phyloP scores from a whole-genome alignment of 163 green algal genomes.

The Smithsoniella earleae region DNA sequence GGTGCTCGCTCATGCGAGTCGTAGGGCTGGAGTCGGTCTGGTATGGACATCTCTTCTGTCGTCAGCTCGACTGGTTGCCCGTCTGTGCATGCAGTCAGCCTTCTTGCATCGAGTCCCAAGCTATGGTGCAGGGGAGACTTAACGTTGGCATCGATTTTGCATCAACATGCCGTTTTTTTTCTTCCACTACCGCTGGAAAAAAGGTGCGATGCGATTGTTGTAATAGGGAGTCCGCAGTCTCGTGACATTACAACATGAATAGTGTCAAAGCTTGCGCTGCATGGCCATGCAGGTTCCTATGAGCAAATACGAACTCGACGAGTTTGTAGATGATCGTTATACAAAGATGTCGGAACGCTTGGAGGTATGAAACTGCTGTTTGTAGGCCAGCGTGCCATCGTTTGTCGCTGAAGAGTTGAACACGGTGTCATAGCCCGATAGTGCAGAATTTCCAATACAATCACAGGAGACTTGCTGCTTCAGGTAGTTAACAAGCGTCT shows the following conservation, averaged over 20 bases:
- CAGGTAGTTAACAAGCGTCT: slow-evolving; percentile 75
- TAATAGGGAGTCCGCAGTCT: neutral
- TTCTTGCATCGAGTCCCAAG: neutral
- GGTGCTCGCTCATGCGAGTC: slow-evolving; percentile 7
- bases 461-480: neutral
- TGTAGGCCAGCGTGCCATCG: neutral
- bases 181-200: no score
- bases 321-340: slow-evolving; percentile 81
- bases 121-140: neutral
- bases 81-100: no score
- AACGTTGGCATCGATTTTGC: neutral
- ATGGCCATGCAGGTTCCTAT: slow-evolving; percentile 56
- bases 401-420: neutral
- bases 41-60: neutral
- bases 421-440: neutral
- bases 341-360: slow-evolving; percentile 69
- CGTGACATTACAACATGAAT: neutral
- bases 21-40: neutral
- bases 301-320: slow-evolving; percentile 60
- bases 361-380: slow-evolving; percentile 37
- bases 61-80: no score
- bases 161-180: no score
- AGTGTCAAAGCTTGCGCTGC: neutral
- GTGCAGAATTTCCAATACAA: neutral
- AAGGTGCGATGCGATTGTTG: no score